Evolutionary conservation across 352 stramenopile species (phyloP).

Genomic region (Globisporangium recalcitrans): DNA sequence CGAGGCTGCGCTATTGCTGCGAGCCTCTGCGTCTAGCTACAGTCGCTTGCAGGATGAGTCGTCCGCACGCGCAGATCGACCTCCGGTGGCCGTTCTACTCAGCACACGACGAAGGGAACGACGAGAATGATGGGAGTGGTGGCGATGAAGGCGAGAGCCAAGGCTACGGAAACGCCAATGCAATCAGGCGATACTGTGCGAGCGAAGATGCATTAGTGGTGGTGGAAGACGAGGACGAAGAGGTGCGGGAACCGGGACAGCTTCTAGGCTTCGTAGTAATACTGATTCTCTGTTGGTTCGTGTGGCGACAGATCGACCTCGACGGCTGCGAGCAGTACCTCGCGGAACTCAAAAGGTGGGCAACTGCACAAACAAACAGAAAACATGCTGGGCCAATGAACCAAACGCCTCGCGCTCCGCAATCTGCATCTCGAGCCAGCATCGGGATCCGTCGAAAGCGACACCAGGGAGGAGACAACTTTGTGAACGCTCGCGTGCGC

Average conservation of each 20-base stretch:
- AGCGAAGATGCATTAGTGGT: neutral
- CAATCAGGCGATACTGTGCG: neutral
- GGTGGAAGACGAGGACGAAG: constrained; percentile 23
- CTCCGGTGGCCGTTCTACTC: constrained; percentile 1
- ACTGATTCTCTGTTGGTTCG: neutral
- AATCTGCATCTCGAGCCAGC: neutral
- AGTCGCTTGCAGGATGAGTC: constrained; percentile 3
- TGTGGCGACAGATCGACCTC: constrained; percentile 39
- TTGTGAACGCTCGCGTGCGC: constrained; percentile 38
- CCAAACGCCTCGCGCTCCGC: constrained; percentile 4
- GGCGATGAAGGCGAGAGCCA: neutral
- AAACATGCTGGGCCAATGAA: neutral
- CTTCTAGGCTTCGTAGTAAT: neutral
- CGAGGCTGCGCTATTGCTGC: neutral
- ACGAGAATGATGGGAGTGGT: neutral
- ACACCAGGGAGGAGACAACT: constrained; percentile 19
- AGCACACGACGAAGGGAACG: constrained; percentile 2
- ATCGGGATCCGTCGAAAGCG: constrained; percentile 32
- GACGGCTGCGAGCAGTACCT: constrained; percentile 62
- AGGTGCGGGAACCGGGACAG: constrained; percentile 13
- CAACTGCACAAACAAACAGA: no score
- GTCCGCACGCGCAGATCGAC: constrained; percentile 7
- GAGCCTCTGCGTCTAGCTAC: neutral
- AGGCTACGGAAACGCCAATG: neutral
- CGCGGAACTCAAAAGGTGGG: constrained; percentile 40